Evolutionary conservation across 2,329 filamentous ascomycete genomes (phyloP).

Genomic region (Leptographium procerum): DNA sequence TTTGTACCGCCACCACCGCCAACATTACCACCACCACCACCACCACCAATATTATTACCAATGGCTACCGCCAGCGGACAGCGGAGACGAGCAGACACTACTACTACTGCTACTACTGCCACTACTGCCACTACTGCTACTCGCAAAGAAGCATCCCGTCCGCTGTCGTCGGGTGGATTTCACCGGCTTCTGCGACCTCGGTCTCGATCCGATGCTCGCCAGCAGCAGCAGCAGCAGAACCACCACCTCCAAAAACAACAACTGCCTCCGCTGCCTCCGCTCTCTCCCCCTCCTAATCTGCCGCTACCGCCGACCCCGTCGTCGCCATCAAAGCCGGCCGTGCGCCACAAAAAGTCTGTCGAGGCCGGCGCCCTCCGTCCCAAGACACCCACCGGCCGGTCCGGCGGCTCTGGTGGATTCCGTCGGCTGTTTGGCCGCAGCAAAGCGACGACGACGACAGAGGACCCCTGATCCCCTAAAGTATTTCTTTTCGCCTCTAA

Average conservation of each 20-base stretch:
- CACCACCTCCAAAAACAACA: neutral
- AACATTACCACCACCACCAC: neutral
- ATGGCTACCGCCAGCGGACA: neutral
- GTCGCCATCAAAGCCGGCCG: neutral
- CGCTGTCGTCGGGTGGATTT: neutral
- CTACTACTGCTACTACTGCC: too few relatives aligned
- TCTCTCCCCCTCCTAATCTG: neutral
- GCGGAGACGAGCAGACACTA: neutral
- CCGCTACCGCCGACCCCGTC: neutral
- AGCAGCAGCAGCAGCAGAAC: neutral
- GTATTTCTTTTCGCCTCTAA: neutral
- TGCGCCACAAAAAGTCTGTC: constrained; percentile 7
- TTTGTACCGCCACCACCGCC: too few relatives aligned
- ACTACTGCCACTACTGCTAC: too few relatives aligned
- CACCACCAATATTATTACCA: neutral
- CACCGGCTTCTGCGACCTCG: neutral
- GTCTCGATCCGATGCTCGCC: neutral
- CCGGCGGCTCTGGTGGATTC: constrained; percentile 4
- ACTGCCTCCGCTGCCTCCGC: neutral
- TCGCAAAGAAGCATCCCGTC: neutral
- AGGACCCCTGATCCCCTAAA: too few relatives aligned
- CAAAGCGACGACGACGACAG: neutral
- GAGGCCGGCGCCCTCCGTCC: constrained; percentile 2
- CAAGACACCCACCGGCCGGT: constrained; percentile 9
- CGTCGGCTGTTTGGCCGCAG: constrained; percentile 12